Evolutionary conservation across 1,284 basidiomycete species (phyloP).

Genomic region (Ustilago nuda): DNA sequence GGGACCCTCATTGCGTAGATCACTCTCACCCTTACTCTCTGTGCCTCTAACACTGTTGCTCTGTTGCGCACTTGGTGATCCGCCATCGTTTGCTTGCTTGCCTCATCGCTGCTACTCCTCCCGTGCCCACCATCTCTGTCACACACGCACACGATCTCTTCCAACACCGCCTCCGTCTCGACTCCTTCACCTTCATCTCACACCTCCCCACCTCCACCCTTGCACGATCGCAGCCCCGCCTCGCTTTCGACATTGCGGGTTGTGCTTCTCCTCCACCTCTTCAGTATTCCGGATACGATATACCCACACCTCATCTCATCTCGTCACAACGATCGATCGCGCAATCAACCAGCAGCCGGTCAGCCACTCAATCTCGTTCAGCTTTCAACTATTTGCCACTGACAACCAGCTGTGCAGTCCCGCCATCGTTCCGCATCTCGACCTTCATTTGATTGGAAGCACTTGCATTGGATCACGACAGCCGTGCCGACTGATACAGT

Average conservation of each 20-base stretch:
- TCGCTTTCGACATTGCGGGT: not conserved
- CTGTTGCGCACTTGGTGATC: not conserved
- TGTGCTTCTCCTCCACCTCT: not conserved
- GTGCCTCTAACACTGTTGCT: not conserved
- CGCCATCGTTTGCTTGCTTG: slow-evolving; percentile 14
- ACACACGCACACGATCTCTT: slow-evolving; percentile 1
- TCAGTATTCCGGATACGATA: slow-evolving; percentile 8
- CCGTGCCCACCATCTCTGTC: slow-evolving; percentile 14
- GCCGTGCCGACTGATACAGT: slow-evolving; percentile 5
- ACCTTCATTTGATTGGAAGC: slow-evolving; percentile 3
- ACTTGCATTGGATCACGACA: not conserved
- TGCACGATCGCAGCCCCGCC: slow-evolving; percentile 6
- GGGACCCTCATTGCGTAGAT: slow-evolving; percentile 29
- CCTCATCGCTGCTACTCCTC: not conserved
- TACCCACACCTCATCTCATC: slow-evolving; percentile 14
- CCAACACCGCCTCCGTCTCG: not conserved
- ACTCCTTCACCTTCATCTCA: not conserved
- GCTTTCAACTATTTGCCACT: slow-evolving; percentile 3
- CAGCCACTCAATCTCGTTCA: slow-evolving; percentile 1
- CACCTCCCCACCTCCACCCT: not conserved
- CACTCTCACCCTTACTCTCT: slow-evolving; percentile 9
- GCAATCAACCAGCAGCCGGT: not conserved
- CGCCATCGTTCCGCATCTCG: not conserved
- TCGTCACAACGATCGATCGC: slow-evolving; percentile 5
- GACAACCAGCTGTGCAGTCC: slow-evolving; percentile 12